phyloP scores from a whole-genome alignment of 1,139 yeast species.

The Geotrichum histeridarum region DNA sequence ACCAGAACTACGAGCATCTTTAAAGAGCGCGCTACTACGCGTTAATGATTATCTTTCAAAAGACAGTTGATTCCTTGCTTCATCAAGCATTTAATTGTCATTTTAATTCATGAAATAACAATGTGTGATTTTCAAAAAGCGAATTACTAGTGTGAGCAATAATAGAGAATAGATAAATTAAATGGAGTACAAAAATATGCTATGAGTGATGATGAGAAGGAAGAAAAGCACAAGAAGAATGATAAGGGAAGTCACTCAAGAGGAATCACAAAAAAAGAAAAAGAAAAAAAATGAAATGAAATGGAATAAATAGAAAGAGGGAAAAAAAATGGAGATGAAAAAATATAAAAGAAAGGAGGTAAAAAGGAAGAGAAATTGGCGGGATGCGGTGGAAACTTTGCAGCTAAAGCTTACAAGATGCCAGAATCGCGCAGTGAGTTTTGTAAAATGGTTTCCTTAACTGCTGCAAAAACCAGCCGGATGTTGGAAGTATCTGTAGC shows the following conservation, averaged over 20 bases:
- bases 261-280: neutral
- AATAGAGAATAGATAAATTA: neutral
- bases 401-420: constrained; percentile 42
- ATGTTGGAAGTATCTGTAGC: constrained; percentile 92
- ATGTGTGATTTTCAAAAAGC: neutral
- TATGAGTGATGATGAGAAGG: constrained; percentile 13
- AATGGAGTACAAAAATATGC: constrained; percentile 2
- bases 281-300: neutral
- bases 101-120: neutral
- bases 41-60: constrained; percentile 10
- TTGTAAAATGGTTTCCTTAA: constrained; percentile 81
- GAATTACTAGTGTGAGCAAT: neutral
- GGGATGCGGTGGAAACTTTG: neutral
- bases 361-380: neutral
- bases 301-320: neutral
- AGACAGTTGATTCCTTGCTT: neutral
- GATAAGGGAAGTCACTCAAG: too few species aligned
- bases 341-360: constrained; percentile 1
- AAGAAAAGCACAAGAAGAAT: neutral
- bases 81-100: neutral
- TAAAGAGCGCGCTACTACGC: constrained; percentile 56
- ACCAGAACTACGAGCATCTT: constrained; percentile 61
- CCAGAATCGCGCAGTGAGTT: constrained; percentile 85
- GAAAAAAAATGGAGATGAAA: constrained; percentile 13
- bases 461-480: constrained; percentile 84